A percentile compares a stretch with the other conserved stretches of the same genome.
phyloP scores from a whole-genome alignment of 2,329 filamentous ascomycete species.

The Penicillium oxalicum region DNA sequence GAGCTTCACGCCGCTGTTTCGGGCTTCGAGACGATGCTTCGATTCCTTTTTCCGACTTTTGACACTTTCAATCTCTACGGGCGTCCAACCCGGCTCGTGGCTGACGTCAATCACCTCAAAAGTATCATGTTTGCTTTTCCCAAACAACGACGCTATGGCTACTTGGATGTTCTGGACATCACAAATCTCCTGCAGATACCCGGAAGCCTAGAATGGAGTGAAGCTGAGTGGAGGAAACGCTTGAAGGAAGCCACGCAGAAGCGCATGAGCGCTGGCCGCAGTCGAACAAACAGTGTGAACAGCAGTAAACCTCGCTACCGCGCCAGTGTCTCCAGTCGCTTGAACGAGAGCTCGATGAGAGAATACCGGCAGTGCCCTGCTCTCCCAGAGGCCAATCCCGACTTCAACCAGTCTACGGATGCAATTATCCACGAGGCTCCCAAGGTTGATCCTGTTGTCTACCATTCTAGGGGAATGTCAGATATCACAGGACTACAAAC shows the following conservation, averaged over 20 bases:
- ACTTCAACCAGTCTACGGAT: slow-evolving; percentile 34
- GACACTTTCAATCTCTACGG: slow-evolving; percentile 91
- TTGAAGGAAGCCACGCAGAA: slow-evolving; percentile 78
- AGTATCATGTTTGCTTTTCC: slow-evolving; percentile 99
- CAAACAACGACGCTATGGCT: slow-evolving; percentile 78
- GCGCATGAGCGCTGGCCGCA: slow-evolving; percentile 33
- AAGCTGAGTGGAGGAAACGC: slow-evolving; percentile 81
- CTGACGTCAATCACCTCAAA: slow-evolving; percentile 76
- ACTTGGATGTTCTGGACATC: slow-evolving; percentile 83
- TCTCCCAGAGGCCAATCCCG: slow-evolving; percentile 15
- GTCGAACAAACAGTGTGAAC: slow-evolving; percentile 50
- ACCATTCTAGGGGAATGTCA: slow-evolving; percentile 29
- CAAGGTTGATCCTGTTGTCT: slow-evolving; percentile 16
- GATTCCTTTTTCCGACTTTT: slow-evolving; percentile 88
- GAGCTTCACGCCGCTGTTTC: slow-evolving; percentile 86
- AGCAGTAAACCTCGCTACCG: slow-evolving; percentile 45
- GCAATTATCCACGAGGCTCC: slow-evolving; percentile 28
- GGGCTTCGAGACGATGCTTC: slow-evolving; percentile 91
- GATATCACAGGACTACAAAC: slow-evolving; percentile 26
- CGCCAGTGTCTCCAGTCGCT: slow-evolving; percentile 32
- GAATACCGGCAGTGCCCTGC: slow-evolving; percentile 17
- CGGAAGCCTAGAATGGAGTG: slow-evolving; percentile 70
- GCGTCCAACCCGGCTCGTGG: slow-evolving; percentile 75
- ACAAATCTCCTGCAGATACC: slow-evolving; percentile 70
- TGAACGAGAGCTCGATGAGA: slow-evolving; percentile 32